Evolutionary conservation across 306 rosid genomes (phyloP).

Genomic region (Macrotyloma uniflorum): DNA sequence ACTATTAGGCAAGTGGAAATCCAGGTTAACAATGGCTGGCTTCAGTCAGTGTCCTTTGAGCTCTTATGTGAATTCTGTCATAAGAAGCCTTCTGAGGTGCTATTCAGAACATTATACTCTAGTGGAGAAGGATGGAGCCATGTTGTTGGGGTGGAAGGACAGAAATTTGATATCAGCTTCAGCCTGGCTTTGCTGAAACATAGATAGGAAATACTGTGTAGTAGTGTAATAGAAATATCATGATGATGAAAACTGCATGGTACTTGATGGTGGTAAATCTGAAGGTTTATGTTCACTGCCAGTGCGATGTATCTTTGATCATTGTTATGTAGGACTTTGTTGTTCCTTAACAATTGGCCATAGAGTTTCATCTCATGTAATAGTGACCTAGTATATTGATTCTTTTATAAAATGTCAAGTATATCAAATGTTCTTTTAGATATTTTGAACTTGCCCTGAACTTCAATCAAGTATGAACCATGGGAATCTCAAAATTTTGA

Average conservation of each 20-base stretch:
- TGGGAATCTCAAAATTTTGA: not conserved
- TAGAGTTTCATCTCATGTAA: slow-evolving; percentile 15
- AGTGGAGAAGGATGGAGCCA: slow-evolving; percentile 85
- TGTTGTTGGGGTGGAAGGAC: slow-evolving; percentile 90
- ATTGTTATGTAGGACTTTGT: not conserved
- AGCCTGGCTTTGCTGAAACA: slow-evolving; percentile 69
- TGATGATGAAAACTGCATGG: slow-evolving; percentile 13
- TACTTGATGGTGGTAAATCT: not conserved
- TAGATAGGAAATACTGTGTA: slow-evolving; percentile 23
- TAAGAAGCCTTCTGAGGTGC: slow-evolving; percentile 63
- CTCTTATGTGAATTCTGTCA: slow-evolving; percentile 82
- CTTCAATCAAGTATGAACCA: not conserved
- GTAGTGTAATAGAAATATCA: slow-evolving; percentile 32
- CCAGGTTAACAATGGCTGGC: slow-evolving; percentile 94
- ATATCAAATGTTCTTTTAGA: not conserved
- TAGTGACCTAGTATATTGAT: slow-evolving; percentile 19
- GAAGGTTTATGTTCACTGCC: slow-evolving; percentile 25
- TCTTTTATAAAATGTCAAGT: slow-evolving; percentile 37
- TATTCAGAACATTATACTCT: slow-evolving; percentile 83
- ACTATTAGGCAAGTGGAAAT: slow-evolving; percentile 92
- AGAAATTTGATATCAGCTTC: slow-evolving; percentile 91
- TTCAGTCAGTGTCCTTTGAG: slow-evolving; percentile 77
- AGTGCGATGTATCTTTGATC: not conserved
- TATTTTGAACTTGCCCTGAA: not conserved
- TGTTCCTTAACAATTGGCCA: not conserved